Percentiles rank a stretch among this genome's conserved stretches.
phyloP scores from a whole-genome alignment of 495 filamentous ascomycete genomes.

The Glarea lozoyensis region DNA sequence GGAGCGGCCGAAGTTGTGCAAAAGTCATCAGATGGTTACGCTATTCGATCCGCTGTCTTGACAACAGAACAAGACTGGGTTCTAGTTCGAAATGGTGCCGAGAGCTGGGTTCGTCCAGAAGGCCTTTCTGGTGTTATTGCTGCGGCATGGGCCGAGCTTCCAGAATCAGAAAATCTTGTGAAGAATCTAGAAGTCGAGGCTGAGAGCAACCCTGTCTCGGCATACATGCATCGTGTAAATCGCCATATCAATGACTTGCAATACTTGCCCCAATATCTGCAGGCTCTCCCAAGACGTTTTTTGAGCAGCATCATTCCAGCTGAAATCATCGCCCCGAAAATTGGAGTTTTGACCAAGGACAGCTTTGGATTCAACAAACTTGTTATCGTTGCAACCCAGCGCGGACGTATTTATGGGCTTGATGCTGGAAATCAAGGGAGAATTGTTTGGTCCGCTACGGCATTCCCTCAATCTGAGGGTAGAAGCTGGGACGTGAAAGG shows the following conservation, averaged over 20 bases:
- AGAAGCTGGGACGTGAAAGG: conserved; percentile 59
- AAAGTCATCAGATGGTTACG: conserved; percentile 51
- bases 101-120: conserved; percentile 75
- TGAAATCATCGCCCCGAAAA: conserved; percentile 28
- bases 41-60: conserved; percentile 66
- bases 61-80: conserved; percentile 70
- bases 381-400: conserved; percentile 69
- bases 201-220: conserved; percentile 65
- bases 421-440: conserved; percentile 66
- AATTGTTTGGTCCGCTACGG: conserved; percentile 64
- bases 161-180: conserved; percentile 60
- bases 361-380: conserved; percentile 84
- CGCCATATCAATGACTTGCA: conserved; percentile 74
- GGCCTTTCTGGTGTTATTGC: conserved; percentile 65
- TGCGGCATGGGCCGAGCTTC: conserved; percentile 70
- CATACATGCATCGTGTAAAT: conserved; percentile 80
- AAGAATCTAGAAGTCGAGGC: conserved; percentile 78
- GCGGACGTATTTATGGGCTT: conserved; percentile 70
- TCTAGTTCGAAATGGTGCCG: conserved; percentile 71
- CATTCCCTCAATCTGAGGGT: conserved; percentile 41
- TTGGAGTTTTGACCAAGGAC: conserved; percentile 52
- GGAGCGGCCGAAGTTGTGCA: conserved; percentile 77
- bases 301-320: conserved; percentile 58
- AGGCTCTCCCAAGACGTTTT: conserved; percentile 54
- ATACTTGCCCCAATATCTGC: conserved; percentile 66